These are phyloP conservation scores for Xerocomellus amylosporus DNA, from an alignment of 768 basidiomycete genomes.

Conservation along the genomic window DNA sequence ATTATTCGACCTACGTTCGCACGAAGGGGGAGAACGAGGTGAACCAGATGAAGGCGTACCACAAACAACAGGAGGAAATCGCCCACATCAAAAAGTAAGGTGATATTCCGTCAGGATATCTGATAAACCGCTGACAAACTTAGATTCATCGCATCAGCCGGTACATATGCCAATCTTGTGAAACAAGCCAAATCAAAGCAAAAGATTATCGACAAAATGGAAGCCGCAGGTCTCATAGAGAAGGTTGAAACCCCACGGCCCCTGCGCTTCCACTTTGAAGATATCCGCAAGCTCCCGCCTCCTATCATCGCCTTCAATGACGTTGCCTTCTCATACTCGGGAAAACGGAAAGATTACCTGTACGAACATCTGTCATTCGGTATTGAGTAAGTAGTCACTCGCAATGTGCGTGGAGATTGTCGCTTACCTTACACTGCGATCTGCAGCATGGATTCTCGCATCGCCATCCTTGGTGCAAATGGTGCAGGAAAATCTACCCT, in stretches of 20 bases:
- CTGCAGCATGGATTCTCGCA: slow-evolving; percentile 84
- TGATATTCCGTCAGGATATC: neutral
- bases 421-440: slow-evolving; percentile 5
- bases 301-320: slow-evolving; percentile 96
- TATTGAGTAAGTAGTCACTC: slow-evolving; percentile 73
- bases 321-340: slow-evolving; percentile 95
- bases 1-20: slow-evolving; percentile 95
- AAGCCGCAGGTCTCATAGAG: slow-evolving; percentile 95
- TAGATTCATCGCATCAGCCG: slow-evolving; percentile 97
- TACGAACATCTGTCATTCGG: slow-evolving; percentile 92
- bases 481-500: slow-evolving; percentile 94
- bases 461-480: slow-evolving; percentile 96
- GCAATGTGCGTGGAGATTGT: slow-evolving; percentile 3
- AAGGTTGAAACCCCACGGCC: slow-evolving; percentile 74
- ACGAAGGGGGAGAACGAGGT: slow-evolving; percentile 97
- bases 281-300: slow-evolving; percentile 88
- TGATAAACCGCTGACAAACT: slow-evolving; percentile 8
- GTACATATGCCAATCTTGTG: slow-evolving; percentile 98
- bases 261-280: slow-evolving; percentile 94
- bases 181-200: slow-evolving; percentile 99
- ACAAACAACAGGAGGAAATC: slow-evolving; percentile 98
- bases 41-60: slow-evolving; percentile 99
- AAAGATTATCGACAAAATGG: slow-evolving; percentile 99
- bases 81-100: slow-evolving; percentile 94
- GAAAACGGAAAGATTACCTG: slow-evolving; percentile 81